These are phyloP conservation scores for Chalciporus piperatoides DNA, from an alignment of 1,284 basidiomycete species.

Conservation along the genomic window DNA sequence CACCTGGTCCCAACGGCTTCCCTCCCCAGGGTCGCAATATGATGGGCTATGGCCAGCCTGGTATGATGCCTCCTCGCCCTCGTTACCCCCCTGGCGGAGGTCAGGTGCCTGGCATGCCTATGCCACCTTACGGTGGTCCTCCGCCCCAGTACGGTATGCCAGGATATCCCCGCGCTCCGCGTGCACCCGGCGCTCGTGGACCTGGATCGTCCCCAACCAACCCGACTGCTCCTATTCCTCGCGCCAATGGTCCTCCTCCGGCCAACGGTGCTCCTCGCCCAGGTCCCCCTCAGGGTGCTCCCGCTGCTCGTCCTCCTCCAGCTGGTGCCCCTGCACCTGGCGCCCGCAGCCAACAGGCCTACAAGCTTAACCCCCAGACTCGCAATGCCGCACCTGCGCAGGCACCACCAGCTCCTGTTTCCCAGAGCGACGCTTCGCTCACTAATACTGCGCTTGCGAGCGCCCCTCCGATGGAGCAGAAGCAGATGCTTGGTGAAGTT, in stretches of 20 bases:
- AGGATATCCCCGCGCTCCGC: constrained; percentile 54
- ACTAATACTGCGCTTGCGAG: constrained; percentile 61
- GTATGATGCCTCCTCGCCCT: constrained; percentile 84
- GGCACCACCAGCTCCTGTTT: constrained; percentile 36
- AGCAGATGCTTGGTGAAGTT: constrained; percentile 94
- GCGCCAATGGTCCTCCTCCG: constrained; percentile 50
- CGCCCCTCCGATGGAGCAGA: constrained; percentile 85
- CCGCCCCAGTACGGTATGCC: constrained; percentile 64
- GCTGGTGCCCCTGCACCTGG: constrained; percentile 42
- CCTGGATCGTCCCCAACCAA: constrained; percentile 61
- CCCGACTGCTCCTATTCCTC: constrained; percentile 55
- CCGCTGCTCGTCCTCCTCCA: constrained; percentile 41
- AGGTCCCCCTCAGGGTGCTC: constrained; percentile 46
- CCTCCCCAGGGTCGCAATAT: constrained; percentile 77
- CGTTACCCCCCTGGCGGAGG: constrained; percentile 70
- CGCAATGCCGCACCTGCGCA: constrained; percentile 37
- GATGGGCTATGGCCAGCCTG: constrained; percentile 79
- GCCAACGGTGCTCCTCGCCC: constrained; percentile 50
- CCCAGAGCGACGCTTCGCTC: too few relatives aligned
- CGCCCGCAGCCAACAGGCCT: constrained; percentile 35
- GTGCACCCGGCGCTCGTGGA: constrained; percentile 53
- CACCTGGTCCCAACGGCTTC: constrained; percentile 77
- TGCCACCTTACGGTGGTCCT: constrained; percentile 66
- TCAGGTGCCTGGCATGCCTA: constrained; percentile 73
- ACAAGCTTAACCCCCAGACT: constrained; percentile 41